A percentile compares a stretch with the other conserved stretches of the same genome.
These are phyloP conservation scores for Myxozyma vanderwaltii DNA, from an alignment of 805 yeast genomes.

Conservation along the genomic window DNA sequence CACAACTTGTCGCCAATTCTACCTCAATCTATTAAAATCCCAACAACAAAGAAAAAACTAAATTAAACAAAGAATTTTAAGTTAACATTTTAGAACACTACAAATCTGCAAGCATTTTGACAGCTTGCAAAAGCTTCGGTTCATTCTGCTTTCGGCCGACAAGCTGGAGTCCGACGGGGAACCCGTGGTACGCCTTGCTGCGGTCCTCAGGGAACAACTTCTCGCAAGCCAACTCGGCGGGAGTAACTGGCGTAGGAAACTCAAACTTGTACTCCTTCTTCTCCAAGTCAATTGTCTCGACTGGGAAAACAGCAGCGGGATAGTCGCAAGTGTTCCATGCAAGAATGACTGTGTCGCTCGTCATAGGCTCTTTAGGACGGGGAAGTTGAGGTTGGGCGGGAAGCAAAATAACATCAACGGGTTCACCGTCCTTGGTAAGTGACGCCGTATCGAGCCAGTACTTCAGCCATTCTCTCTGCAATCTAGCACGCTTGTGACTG, in stretches of 20 bases:
- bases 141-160: slow-evolving; percentile 35
- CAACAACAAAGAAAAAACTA: too few relatives aligned
- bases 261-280: slow-evolving; percentile 31
- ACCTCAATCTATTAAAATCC: too few relatives aligned
- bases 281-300: slow-evolving; percentile 20
- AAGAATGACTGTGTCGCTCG: slow-evolving; percentile 25
- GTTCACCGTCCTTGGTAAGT: slow-evolving; percentile 44
- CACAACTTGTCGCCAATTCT: too few relatives aligned
- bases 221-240: slow-evolving; percentile 21
- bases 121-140: slow-evolving; percentile 28
- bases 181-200: slow-evolving; percentile 30
- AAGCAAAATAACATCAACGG: slow-evolving; percentile 51
- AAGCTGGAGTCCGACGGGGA: slow-evolving; percentile 36
- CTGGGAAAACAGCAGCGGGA: slow-evolving; percentile 34
- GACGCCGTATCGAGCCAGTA: slow-evolving; percentile 45
- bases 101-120: slow-evolving; percentile 15
- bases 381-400: slow-evolving; percentile 47
- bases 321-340: slow-evolving; percentile 36
- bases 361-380: slow-evolving; percentile 31
- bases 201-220: slow-evolving; percentile 28
- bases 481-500: slow-evolving; percentile 18
- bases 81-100: not conserved
- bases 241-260: slow-evolving; percentile 25
- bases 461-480: slow-evolving; percentile 43
- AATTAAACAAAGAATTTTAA: not conserved